Evolutionary conservation across 257 asterid species (phyloP).

Genomic region (Solanum paucissectum): DNA sequence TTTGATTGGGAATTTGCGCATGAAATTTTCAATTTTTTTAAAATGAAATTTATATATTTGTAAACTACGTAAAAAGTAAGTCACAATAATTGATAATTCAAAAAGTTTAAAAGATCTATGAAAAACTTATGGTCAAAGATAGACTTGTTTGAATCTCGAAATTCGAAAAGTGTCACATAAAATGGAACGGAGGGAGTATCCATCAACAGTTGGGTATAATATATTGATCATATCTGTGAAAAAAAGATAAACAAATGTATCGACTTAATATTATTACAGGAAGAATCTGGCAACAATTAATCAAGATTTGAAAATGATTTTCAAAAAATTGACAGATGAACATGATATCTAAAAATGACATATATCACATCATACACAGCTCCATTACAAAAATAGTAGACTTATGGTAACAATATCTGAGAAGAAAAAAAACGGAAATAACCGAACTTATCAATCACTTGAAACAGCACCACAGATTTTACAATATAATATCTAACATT

Average conservation of each 20-base stretch:
- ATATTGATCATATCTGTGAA: conserved; percentile 1
- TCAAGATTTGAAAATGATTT: conserved; percentile 12
- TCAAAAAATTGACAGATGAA: not conserved
- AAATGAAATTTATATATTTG: too few species aligned
- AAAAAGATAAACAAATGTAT: conserved; percentile 1
- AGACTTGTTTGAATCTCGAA: too few species aligned
- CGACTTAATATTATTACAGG: not conserved
- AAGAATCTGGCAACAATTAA: conserved; percentile 4
- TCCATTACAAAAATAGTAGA: conserved; percentile 16
- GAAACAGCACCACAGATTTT: conserved; percentile 11
- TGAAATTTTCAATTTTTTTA: too few species aligned
- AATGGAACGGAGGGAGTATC: not conserved
- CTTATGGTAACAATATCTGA: conserved; percentile 3
- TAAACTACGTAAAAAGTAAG: too few species aligned
- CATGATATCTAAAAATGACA: conserved; percentile 1
- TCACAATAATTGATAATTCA: too few species aligned
- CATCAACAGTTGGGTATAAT: not conserved
- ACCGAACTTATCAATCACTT: conserved; percentile 14
- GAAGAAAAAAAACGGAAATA: conserved; percentile 13
- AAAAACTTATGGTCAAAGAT: too few species aligned
- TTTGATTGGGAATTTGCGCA: too few species aligned
- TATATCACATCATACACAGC: conserved; percentile 21
- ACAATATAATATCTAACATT: not conserved
- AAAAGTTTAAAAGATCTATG: too few species aligned
- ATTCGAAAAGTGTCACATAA: too few species aligned